Evolutionary conservation across 1,284 basidiomycete genomes (phyloP).

Genomic region (Bondarzewia mesenterica): DNA sequence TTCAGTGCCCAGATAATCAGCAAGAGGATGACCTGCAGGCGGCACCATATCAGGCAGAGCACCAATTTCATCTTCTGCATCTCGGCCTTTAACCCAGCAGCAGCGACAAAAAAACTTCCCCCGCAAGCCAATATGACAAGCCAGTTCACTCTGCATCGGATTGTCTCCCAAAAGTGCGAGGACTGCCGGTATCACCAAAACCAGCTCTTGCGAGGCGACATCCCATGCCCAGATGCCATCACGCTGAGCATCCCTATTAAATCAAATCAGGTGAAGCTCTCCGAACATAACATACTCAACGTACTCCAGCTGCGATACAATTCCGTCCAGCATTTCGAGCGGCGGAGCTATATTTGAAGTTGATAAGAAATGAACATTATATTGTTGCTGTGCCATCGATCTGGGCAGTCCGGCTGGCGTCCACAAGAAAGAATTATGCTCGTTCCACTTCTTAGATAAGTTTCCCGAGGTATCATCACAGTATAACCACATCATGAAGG

Average conservation of each 20-base stretch:
- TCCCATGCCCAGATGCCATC: constrained; percentile 31
- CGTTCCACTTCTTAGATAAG: constrained; percentile 34
- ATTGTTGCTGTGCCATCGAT: constrained; percentile 13
- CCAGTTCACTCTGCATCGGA: constrained; percentile 37
- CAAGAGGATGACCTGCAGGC: not conserved
- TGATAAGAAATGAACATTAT: constrained; percentile 12
- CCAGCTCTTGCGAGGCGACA: constrained; percentile 15
- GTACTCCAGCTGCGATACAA: not conserved
- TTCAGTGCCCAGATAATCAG: too few species aligned
- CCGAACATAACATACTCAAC: not conserved
- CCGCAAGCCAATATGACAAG: constrained; percentile 30
- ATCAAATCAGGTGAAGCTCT: not conserved
- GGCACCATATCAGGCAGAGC: too few species aligned
- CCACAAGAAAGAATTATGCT: constrained; percentile 28
- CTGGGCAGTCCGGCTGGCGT: constrained; percentile 20
- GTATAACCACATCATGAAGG: constrained; percentile 31
- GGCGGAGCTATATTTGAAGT: not conserved
- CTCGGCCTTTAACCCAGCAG: constrained; percentile 21
- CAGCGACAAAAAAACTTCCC: constrained; percentile 31
- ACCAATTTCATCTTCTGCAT: not conserved
- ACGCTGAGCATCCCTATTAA: constrained; percentile 16
- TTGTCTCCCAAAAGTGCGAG: constrained; percentile 34
- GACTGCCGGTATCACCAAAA: constrained; percentile 26
- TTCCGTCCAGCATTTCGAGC: not conserved
- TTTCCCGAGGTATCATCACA: constrained; percentile 39